Percentiles rank a stretch among this genome's conserved stretches.
Evolutionary conservation across 2,329 filamentous ascomycete genomes (phyloP).

Genomic region (Fusarium neocosmosporiellum): DNA sequence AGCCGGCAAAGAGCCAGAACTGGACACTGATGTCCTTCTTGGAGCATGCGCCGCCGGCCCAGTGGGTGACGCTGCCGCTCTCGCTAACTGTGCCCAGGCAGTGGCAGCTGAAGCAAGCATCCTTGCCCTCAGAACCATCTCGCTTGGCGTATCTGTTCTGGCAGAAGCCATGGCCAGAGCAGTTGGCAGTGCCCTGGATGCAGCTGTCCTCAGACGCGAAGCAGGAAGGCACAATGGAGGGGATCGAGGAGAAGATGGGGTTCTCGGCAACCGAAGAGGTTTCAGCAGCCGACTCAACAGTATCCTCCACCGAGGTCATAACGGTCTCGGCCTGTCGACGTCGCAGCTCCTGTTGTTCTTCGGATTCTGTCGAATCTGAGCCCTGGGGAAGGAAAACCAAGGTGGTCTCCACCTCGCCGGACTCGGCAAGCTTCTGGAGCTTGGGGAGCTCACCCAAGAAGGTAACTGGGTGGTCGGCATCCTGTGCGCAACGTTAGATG

Average conservation of each 20-base stretch:
- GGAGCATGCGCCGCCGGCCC: conserved; percentile 88
- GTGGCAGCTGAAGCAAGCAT: conserved; percentile 80
- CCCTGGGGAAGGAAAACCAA: conserved; percentile 66
- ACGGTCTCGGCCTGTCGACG: conserved; percentile 62
- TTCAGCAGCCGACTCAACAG: conserved; percentile 36
- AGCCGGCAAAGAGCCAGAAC: conserved; percentile 87
- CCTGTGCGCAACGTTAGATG: conserved; percentile 47
- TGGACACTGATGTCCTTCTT: conserved; percentile 91
- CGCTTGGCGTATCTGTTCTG: conserved; percentile 69
- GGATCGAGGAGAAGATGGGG: conserved; percentile 51
- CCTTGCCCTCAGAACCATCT: conserved; percentile 51
- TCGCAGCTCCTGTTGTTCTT: conserved; percentile 56
- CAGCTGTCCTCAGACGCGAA: conserved; percentile 78
- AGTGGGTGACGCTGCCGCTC: conserved; percentile 74
- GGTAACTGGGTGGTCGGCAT: conserved; percentile 55
- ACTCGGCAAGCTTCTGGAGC: conserved; percentile 58
- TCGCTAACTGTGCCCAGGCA: conserved; percentile 72
- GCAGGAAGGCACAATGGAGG: conserved; percentile 73
- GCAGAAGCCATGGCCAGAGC: conserved; percentile 86
- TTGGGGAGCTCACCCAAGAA: conserved; percentile 58
- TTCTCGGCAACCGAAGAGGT: conserved; percentile 43
- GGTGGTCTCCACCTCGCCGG: conserved; percentile 66
- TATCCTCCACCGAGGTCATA: conserved; percentile 52
- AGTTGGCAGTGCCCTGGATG: conserved; percentile 76
- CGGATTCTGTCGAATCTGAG: conserved; percentile 55